These are phyloP conservation scores for Aquanectria penicillioides DNA, from an alignment of 2,329 filamentous ascomycete species.

Conservation along the genomic window DNA sequence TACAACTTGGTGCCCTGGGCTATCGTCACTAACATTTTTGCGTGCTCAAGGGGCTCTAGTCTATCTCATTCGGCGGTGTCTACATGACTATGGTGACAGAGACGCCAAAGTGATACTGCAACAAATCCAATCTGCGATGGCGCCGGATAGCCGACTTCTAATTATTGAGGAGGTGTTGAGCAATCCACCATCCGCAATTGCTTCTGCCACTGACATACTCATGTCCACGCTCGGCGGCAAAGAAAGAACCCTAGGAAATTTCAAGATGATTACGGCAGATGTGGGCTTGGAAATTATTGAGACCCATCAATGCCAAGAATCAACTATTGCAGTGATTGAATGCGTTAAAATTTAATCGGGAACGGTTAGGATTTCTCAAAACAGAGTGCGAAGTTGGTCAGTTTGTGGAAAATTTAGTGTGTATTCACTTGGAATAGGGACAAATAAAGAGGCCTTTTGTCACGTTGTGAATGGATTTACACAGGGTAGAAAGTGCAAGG, in stretches of 20 bases:
- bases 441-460: no score
- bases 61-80: constrained; percentile 12
- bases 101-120: not conserved
- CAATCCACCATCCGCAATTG: constrained; percentile 4
- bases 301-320: not conserved
- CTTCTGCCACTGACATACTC: constrained; percentile 3
- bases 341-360: not conserved
- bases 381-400: no score
- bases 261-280: not conserved
- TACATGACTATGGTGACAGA: constrained; percentile 14
- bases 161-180: constrained; percentile 8
- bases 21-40: not conserved
- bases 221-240: constrained; percentile 14
- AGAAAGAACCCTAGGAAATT: constrained; percentile 1
- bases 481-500: no score
- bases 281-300: constrained; percentile 8
- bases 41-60: not conserved
- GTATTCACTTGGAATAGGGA: no score
- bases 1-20: not conserved
- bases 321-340: constrained; percentile 10
- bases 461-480: no score
- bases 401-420: no score
- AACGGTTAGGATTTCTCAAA: no score
- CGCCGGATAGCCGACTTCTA: constrained; percentile 1
- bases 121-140: constrained; percentile 3